phyloP scores from a whole-genome alignment of 306 rosid genomes.

The Vigna nakashimae region DNA sequence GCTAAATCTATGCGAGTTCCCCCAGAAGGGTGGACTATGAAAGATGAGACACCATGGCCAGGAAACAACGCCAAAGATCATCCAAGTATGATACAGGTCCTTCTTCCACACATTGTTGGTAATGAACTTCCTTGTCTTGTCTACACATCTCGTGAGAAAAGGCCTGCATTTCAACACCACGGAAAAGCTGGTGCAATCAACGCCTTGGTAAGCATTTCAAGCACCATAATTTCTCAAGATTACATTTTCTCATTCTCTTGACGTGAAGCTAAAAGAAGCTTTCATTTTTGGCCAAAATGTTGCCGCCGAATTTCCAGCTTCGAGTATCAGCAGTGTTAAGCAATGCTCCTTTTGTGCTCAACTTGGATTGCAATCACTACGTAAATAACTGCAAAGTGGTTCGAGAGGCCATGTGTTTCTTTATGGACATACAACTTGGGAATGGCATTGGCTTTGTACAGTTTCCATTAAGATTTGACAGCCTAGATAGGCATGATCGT shows the following conservation, averaged over 20 bases:
- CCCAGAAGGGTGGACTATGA: constrained; percentile 95
- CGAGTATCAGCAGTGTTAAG: constrained; percentile 94
- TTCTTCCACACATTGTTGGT: constrained; percentile 85
- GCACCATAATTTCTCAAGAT: constrained; percentile 36
- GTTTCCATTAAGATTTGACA: constrained; percentile 91
- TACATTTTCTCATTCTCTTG: constrained; percentile 23
- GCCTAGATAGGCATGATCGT: constrained; percentile 88
- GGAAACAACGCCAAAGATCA: constrained; percentile 95
- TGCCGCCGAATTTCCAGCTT: constrained; percentile 62
- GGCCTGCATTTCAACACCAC: constrained; percentile 93
- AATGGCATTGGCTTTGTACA: constrained; percentile 85
- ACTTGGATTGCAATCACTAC: constrained; percentile 97
- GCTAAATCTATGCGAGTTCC: constrained; percentile 86
- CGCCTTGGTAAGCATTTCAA: constrained; percentile 69
- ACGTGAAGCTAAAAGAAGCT: constrained; percentile 2
- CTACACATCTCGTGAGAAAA: constrained; percentile 93
- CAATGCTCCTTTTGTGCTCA: constrained; percentile 90
- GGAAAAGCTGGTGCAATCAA: constrained; percentile 96
- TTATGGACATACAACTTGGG: constrained; percentile 91
- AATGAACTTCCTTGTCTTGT: constrained; percentile 91
- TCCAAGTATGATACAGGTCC: constrained; percentile 96
- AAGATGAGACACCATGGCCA: constrained; percentile 99
- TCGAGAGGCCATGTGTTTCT: constrained; percentile 95
- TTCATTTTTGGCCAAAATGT: constrained; percentile 2
- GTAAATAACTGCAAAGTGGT: constrained; percentile 85